phyloP scores from a whole-genome alignment of 495 filamentous ascomycete species.

The Aspergillus taichungensis region DNA sequence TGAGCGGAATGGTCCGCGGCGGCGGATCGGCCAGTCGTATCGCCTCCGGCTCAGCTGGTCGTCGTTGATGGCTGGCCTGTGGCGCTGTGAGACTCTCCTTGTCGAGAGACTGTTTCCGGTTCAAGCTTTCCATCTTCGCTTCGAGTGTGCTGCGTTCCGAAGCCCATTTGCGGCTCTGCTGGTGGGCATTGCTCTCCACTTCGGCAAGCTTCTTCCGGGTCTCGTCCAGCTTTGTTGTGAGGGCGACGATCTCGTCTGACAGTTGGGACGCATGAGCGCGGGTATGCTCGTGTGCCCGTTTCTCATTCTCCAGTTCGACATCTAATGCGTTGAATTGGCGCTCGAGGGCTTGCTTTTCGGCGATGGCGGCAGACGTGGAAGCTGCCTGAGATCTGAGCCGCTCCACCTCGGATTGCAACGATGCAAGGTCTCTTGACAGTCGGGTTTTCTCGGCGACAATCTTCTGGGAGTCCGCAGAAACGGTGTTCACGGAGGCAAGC shows the following conservation, averaged over 20 bases:
- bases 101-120: conserved; percentile 53
- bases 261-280: conserved; percentile 39
- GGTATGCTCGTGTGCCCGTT: conserved; percentile 53
- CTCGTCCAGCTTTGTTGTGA: conserved; percentile 32
- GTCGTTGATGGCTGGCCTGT: conserved; percentile 36
- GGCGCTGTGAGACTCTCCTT: conserved; percentile 62
- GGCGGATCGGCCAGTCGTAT: conserved; percentile 34
- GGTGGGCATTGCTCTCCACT: conserved; percentile 23
- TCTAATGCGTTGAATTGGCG: conserved; percentile 66
- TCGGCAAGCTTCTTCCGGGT: conserved; percentile 34
- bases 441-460: conserved; percentile 68
- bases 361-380: conserved; percentile 53
- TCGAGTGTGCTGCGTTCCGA: conserved; percentile 50
- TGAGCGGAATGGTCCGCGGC: conserved; percentile 14
- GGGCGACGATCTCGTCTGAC: conserved; percentile 36
- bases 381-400: conserved; percentile 62
- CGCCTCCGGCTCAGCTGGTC: conserved; percentile 15
- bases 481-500: conserved; percentile 50
- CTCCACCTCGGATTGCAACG: conserved; percentile 68
- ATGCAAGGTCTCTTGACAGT: conserved; percentile 60
- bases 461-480: conserved; percentile 58
- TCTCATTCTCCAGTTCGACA: conserved; percentile 72
- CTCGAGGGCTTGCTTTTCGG: conserved; percentile 69
- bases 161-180: conserved; percentile 39
- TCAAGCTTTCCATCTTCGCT: conserved; percentile 57